A percentile compares a stretch with the other conserved stretches of the same genome.
Conservation (phyloP, 2,329 filamentous ascomycete species). For the Trichoderma koningii region DNA sequence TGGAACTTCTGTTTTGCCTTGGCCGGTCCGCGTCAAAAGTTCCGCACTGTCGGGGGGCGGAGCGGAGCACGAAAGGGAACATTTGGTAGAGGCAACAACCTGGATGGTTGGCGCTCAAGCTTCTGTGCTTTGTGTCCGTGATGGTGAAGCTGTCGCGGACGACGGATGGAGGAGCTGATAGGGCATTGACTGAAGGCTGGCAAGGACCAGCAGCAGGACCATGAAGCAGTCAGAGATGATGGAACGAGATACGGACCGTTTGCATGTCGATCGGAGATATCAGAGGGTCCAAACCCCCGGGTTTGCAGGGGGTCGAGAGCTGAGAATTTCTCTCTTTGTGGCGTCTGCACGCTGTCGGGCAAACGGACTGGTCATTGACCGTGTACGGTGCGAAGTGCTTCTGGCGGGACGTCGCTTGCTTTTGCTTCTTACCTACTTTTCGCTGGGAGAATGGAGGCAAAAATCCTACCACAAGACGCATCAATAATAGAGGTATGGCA, state of each 20-base stretch:
- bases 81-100: background rate
- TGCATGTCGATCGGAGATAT: background rate
- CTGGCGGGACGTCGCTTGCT: background rate
- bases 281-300: background rate
- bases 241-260: background rate
- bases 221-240: background rate
- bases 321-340: slow-evolving; percentile 1
- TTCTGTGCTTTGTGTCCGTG: background rate
- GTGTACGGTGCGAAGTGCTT: background rate
- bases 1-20: slow-evolving; percentile 25
- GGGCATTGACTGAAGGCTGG: background rate
- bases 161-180: background rate
- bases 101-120: slow-evolving; percentile 1
- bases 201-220: background rate
- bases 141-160: background rate
- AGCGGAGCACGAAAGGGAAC: slow-evolving; percentile 18
- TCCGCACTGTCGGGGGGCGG: slow-evolving; percentile 26
- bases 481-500: background rate
- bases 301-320: background rate
- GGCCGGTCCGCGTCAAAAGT: slow-evolving; percentile 25
- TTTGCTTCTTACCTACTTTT: background rate
- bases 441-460: background rate
- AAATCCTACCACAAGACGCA: background rate
- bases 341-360: slow-evolving; percentile 5
- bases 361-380: background rate